Evolutionary conservation across 2,329 filamentous ascomycete genomes (phyloP), one percentile per base, ranked within the genome.

Genomic region (Drechslerella coelobrocha): DNA sequence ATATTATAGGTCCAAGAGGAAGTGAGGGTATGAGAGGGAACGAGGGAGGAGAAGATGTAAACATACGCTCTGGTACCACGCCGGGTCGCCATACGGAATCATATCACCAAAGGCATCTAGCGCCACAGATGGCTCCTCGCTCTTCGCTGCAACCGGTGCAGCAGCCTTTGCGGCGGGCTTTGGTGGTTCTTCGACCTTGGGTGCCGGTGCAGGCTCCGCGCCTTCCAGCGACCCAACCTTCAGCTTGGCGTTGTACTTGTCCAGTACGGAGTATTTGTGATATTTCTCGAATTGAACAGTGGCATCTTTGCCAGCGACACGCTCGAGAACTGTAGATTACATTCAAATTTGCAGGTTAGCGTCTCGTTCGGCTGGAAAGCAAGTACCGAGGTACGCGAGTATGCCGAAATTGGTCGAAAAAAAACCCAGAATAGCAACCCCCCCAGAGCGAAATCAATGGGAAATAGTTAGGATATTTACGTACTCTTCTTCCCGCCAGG

Each of bases 31-130:
- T n/a, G n/a, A n/a, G n/a, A n/a, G n/a, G n/a, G n/a, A n/a, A n/a
- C n/a, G n/a, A n/a, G n/a, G n/a, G n/a, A 24, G 43, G 3, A 26
- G 54, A 55, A 29, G 14, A 43, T 10, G 29, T 79, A n/a, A 8
- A 83, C 91, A 79, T 83, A 95, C 91, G 74, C 88, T 88, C 79
- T 96, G 92, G 80, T 97, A 97, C 94, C 94, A 99, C 50, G 85
- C 86, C 10, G 94, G 94, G 76, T 99, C 94, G 26, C 87, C 89
- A 78, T 95, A 97, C 29, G 94, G 94, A 73, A 99, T 88, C 78
- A 94, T 84, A 75, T 89, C 86, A 69, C 94, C 94, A 78, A 86
- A 97, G 0, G 89, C 84, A 77, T 97, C 93, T 57, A 92, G 83
- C 79, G 84, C 81, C 71, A 88, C 83, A 43, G 73, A 59, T 7